These are phyloP conservation scores for Solanum bulbocastanum DNA, from an alignment of 257 asterid species.

Conservation along the genomic window DNA sequence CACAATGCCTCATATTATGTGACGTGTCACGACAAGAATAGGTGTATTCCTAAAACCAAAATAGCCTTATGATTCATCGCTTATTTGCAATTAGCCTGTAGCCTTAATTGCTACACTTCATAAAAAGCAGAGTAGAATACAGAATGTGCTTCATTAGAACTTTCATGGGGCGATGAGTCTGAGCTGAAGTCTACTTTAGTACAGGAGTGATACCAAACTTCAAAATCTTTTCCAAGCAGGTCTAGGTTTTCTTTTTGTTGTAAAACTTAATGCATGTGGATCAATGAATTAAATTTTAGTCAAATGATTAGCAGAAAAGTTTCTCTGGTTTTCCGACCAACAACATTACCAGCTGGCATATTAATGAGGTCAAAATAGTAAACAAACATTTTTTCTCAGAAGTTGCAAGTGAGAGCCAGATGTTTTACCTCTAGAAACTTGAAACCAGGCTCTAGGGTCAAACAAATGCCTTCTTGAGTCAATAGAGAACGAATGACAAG, in stretches of 20 bases:
- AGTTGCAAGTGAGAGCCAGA: neutral
- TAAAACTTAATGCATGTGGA: neutral
- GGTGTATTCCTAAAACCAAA: neutral
- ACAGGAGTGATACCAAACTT: neutral
- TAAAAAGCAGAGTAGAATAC: too few relatives aligned
- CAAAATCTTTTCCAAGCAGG: neutral
- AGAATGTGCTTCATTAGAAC: neutral
- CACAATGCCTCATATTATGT: neutral
- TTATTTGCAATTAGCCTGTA: neutral
- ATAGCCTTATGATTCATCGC: neutral
- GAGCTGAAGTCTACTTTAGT: neutral
- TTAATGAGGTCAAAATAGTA: neutral
- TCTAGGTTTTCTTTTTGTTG: neutral
- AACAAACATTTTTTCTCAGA: neutral
- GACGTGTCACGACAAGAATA: neutral
- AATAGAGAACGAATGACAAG: slow-evolving; percentile 90
- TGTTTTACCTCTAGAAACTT: slow-evolving; percentile 88
- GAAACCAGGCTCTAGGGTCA: slow-evolving; percentile 79
- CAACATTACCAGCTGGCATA: neutral
- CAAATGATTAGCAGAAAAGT: neutral
- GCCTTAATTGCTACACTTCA: neutral
- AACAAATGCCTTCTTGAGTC: slow-evolving; percentile 99
- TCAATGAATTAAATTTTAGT: neutral
- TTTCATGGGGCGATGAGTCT: neutral
- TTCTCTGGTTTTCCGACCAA: neutral